Conservation (phyloP, 2,329 filamentous ascomycete species). For the Ascochyta viciae-villosae region DNA sequence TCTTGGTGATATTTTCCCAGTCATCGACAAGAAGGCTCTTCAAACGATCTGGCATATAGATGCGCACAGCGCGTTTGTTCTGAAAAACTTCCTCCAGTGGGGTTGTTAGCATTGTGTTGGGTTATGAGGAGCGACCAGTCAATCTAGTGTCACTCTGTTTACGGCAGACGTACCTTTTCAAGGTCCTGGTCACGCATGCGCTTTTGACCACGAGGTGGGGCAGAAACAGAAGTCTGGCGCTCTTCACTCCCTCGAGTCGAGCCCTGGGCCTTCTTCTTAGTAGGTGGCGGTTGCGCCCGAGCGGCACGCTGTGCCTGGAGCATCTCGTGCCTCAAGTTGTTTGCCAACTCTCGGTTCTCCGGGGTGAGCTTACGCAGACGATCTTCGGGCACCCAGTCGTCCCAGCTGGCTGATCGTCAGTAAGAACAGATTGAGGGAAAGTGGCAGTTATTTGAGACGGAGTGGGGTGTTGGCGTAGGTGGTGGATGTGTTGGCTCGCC, state of each 20-base stretch:
- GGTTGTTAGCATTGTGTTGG: constrained; percentile 12
- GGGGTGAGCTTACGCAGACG: constrained; percentile 93
- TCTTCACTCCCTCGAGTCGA: constrained; percentile 80
- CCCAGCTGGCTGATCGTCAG: constrained; percentile 69
- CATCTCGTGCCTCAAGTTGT: constrained; percentile 73
- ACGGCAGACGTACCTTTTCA: constrained; percentile 67
- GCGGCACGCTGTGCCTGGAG: constrained; percentile 62
- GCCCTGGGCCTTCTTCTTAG: constrained; percentile 65
- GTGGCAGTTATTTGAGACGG: neutral
- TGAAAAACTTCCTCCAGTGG: constrained; percentile 86
- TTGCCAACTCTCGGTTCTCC: constrained; percentile 90
- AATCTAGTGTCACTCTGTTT: neutral
- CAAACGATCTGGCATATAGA: constrained; percentile 85
- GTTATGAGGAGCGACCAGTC: too few relatives aligned
- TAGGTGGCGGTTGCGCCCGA: constrained; percentile 51
- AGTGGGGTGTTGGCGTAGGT: neutral
- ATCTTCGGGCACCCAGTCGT: constrained; percentile 96
- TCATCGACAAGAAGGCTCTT: constrained; percentile 96
- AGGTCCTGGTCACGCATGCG: constrained; percentile 81
- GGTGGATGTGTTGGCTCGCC: neutral
- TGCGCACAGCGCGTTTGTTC: constrained; percentile 81
- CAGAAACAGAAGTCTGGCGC: constrained; percentile 67
- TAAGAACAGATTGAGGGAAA: neutral
- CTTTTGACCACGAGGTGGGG: constrained; percentile 70
- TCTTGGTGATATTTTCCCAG: constrained; percentile 98